A percentile compares a stretch with the other conserved stretches of the same genome.
Conservation (phyloP, 1,139 yeast species). For the Yamadazyma pseudoaaseri region DNA sequence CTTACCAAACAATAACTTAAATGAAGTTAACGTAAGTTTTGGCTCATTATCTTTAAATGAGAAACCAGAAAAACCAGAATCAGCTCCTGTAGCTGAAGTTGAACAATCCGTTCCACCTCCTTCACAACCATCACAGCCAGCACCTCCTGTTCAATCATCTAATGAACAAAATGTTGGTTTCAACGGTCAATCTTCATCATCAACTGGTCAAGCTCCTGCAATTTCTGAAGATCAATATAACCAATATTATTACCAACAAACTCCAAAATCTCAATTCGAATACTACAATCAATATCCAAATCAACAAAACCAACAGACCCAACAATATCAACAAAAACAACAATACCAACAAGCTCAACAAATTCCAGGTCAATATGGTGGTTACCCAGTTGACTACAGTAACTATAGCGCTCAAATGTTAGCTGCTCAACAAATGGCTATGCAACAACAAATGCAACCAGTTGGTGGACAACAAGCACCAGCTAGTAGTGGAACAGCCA, state of each 20-base stretch:
- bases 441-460: constrained; percentile 20
- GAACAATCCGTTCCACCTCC: constrained; percentile 11
- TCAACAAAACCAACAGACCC: constrained; percentile 20
- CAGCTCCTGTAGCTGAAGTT: constrained; percentile 12
- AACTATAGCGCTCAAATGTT: constrained; percentile 38
- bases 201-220: constrained; percentile 35
- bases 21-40: constrained; percentile 67
- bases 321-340: constrained; percentile 22
- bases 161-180: neutral
- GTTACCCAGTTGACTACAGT: constrained; percentile 47
- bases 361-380: constrained; percentile 44
- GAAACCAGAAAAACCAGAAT: constrained; percentile 12
- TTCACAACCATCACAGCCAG: constrained; percentile 21
- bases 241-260: constrained; percentile 22
- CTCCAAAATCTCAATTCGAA: constrained; percentile 24
- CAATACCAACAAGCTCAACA: constrained; percentile 39
- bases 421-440: constrained; percentile 34
- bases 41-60: constrained; percentile 61
- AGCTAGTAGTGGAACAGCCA: constrained; percentile 6
- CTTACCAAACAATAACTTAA: constrained; percentile 55
- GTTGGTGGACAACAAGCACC: constrained; percentile 13
- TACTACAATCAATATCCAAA: constrained; percentile 21
- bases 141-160: too few relatives aligned
- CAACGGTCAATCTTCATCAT: constrained; percentile 4
- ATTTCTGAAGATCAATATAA: constrained; percentile 18